Evolutionary conservation across 495 filamentous ascomycete species (phyloP), one percentile per base, ranked within the genome.

Genomic region (Clohesyomyces aquaticus): DNA sequence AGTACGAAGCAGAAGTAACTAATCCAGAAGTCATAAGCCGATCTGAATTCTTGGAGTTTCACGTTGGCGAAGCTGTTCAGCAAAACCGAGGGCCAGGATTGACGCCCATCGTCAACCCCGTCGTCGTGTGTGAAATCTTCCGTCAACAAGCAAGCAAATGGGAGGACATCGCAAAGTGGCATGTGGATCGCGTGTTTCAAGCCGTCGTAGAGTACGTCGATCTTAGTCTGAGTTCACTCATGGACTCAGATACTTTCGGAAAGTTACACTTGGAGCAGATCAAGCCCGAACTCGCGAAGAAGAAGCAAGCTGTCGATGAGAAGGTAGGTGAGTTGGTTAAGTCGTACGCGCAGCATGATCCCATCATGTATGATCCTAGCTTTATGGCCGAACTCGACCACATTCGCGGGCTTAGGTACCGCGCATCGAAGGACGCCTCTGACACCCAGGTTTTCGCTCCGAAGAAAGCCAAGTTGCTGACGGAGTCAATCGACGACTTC

Each of bases 401-500:
- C 3, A 42, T 64, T 18, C n/a, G 61, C 12, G 52, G 53, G 1
- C 28, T 23, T 21, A 49, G 51, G 4, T 16, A 46, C 11, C 4
- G 14, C 3, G 19, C 6, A n/a, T n/a, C 18, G 3, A 27, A 45
- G 29, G 4, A 18, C 9, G 1, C 27, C 12, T 28, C 4, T 27
- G 12, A n/a, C 28, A 11, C 4, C 6, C n/a, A 42, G n/a, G 27
- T 2, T 11, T 2, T 14, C 25, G 9, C 10, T 3, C 1, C 3
- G 10, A n/a, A 9, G 21, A 42, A 11, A 10, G 16, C 11, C 28
- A 21, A 63, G 12, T 41, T 63, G 11, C 26, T 63, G 38, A 55
- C 26, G 4, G 47, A 61, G 27, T 63, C 51, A 4, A 32, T 63
- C 6, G 61, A 64, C 29, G 54, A 58, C 45, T 57, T 64, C 29